Percentiles rank a stretch among this genome's conserved stretches.
These are phyloP conservation scores for Chlorella sp. DNA, from an alignment of 139 green algal genomes.

Conservation along the genomic window DNA sequence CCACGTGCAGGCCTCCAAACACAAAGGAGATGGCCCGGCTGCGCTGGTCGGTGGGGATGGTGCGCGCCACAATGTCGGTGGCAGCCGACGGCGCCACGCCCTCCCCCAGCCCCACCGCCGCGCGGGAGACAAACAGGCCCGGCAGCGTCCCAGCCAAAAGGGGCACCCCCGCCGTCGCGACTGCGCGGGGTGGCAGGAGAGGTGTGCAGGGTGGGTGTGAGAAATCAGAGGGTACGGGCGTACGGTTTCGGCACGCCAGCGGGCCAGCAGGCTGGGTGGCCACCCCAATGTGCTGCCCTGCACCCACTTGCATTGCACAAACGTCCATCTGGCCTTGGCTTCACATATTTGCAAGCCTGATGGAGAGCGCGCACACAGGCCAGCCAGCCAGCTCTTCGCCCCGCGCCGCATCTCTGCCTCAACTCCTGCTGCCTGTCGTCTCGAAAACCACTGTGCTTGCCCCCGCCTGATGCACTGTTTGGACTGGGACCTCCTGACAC, in stretches of 20 bases:
- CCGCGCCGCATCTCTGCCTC: too few relatives aligned
- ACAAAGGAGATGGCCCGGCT: constrained; percentile 85
- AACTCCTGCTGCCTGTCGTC: too few relatives aligned
- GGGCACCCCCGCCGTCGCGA: constrained; percentile 17
- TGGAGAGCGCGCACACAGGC: not conserved
- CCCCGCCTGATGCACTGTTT: too few relatives aligned
- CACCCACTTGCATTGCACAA: not conserved
- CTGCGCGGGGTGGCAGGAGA: not conserved
- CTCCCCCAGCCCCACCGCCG: constrained; percentile 93
- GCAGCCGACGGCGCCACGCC: constrained; percentile 87
- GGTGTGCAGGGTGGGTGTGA: not conserved
- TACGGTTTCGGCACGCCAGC: too few relatives aligned
- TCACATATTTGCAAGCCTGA: not conserved
- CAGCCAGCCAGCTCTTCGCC: too few relatives aligned
- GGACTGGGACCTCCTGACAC: too few relatives aligned
- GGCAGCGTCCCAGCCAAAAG: constrained; percentile 29
- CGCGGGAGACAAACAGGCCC: constrained; percentile 78
- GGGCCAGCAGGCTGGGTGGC: not conserved
- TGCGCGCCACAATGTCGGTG: constrained; percentile 91
- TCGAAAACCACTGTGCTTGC: too few relatives aligned
- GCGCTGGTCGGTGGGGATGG: constrained; percentile 75
- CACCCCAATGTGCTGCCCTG: not conserved
- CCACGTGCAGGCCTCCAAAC: constrained; percentile 95
- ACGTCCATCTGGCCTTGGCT: too few relatives aligned
- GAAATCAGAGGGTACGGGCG: too few relatives aligned